Percentiles rank a stretch among this genome's conserved stretches.
Evolutionary conservation across 2,329 filamentous ascomycete genomes (phyloP).

Genomic region (Alternaria triticimaculans): DNA sequence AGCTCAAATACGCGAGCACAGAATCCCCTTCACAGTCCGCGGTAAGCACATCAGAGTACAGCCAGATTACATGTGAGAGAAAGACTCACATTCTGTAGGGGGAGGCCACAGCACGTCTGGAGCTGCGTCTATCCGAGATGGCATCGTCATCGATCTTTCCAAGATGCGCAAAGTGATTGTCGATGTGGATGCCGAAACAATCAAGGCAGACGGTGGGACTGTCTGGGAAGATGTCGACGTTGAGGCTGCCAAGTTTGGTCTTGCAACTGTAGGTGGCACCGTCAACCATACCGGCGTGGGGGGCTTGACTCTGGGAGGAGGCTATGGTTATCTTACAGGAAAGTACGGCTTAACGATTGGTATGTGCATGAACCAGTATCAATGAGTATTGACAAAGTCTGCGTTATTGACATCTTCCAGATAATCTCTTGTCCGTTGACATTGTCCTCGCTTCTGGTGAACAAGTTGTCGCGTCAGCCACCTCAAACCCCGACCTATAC

Average conservation of each 20-base stretch:
- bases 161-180: constrained; percentile 60
- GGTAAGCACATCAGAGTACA: not conserved
- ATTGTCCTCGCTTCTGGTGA: constrained; percentile 47
- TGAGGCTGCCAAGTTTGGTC: constrained; percentile 56
- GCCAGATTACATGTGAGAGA: not conserved
- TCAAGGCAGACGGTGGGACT: constrained; percentile 60
- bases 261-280: constrained; percentile 68
- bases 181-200: constrained; percentile 53
- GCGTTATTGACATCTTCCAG: constrained; percentile 9
- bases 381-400: not conserved
- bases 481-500: constrained; percentile 44
- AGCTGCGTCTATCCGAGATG: constrained; percentile 58
- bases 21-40: constrained; percentile 60
- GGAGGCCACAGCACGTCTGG: constrained; percentile 65
- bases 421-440: constrained; percentile 48
- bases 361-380: constrained; percentile 18
- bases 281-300: constrained; percentile 69
- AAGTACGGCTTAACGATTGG: constrained; percentile 63
- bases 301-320: constrained; percentile 62
- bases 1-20: constrained; percentile 28
- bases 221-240: constrained; percentile 63
- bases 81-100: constrained; percentile 35
- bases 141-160: constrained; percentile 63
- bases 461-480: constrained; percentile 41
- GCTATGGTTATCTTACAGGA: constrained; percentile 64